These are phyloP conservation scores for Podospora pseudopauciseta DNA, from an alignment of 495 filamentous ascomycete genomes.

Conservation along the genomic window DNA sequence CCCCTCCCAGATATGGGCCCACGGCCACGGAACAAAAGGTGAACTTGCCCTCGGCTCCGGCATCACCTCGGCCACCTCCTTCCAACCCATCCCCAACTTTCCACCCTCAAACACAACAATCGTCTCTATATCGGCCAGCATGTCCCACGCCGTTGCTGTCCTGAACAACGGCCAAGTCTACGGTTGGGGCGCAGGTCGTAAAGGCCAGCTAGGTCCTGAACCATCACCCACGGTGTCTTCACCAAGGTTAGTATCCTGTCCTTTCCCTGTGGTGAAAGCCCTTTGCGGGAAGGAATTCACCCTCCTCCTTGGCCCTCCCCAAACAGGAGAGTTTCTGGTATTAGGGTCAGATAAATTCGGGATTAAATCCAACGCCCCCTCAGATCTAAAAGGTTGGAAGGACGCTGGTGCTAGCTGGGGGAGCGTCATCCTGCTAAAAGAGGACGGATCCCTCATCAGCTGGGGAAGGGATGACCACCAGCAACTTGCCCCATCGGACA, in stretches of 20 bases:
- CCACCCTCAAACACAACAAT: slow-evolving; percentile 53
- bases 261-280: slow-evolving; percentile 55
- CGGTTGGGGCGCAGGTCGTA: slow-evolving; percentile 82
- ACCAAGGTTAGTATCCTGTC: slow-evolving; percentile 57
- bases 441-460: slow-evolving; percentile 52
- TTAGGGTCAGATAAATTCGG: slow-evolving; percentile 70
- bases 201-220: slow-evolving; percentile 70
- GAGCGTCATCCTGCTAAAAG: slow-evolving; percentile 63
- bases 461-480: slow-evolving; percentile 84
- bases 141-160: slow-evolving; percentile 71
- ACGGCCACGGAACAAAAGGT: slow-evolving; percentile 64
- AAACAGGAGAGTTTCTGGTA: slow-evolving; percentile 53
- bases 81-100: slow-evolving; percentile 52
- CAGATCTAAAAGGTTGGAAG: slow-evolving; percentile 47
- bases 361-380: slow-evolving; percentile 46
- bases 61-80: slow-evolving; percentile 27
- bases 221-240: slow-evolving; percentile 45
- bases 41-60: slow-evolving; percentile 62
- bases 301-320: slow-evolving; percentile 55
- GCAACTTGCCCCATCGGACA: slow-evolving; percentile 61
- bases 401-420: slow-evolving; percentile 76
- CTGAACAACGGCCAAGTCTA: slow-evolving; percentile 72
- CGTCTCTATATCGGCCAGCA: slow-evolving; percentile 60
- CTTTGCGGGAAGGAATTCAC: slow-evolving; percentile 84
- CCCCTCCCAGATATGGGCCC: slow-evolving; percentile 59